A percentile compares a stretch with the other conserved stretches of the same genome.
Evolutionary conservation across 768 basidiomycete genomes (phyloP).

Genomic region (Hortiboletus campestris): DNA sequence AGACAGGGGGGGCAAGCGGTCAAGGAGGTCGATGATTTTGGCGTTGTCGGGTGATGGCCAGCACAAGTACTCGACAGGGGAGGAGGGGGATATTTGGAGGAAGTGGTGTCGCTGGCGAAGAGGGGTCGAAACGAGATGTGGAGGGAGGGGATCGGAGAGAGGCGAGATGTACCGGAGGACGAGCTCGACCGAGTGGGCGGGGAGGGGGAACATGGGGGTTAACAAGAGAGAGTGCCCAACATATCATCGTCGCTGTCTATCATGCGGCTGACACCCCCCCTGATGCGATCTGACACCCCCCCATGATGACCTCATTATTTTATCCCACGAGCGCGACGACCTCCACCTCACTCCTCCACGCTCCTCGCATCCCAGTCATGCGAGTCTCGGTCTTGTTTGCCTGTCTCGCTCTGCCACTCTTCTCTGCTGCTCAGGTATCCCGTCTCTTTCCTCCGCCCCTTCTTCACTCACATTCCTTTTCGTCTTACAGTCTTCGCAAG

Average conservation of each 20-base stretch:
- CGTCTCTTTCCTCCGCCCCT: not conserved
- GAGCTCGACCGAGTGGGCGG: conserved; percentile 40
- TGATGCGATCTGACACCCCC: conserved; percentile 8
- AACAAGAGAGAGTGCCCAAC: not conserved
- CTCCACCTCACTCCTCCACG: not conserved
- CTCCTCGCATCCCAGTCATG: conserved; percentile 18
- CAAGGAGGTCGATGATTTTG: conserved; percentile 44
- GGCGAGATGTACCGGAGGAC: conserved; percentile 60
- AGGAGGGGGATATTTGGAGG: conserved; percentile 50
- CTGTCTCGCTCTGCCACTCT: conserved; percentile 25
- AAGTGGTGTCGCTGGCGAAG: conserved; percentile 66
- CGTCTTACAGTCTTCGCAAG: conserved; percentile 39
- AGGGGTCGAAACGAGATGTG: conserved; percentile 56
- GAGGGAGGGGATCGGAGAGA: conserved; percentile 50
- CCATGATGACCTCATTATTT: conserved; percentile 5
- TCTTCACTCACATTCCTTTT: conserved; percentile 5
- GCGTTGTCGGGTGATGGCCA: conserved; percentile 53
- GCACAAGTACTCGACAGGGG: conserved; percentile 56
- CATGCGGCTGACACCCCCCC: conserved; percentile 11
- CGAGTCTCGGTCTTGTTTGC: conserved; percentile 33
- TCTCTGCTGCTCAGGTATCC: conserved; percentile 34
- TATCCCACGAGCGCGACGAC: conserved; percentile 3
- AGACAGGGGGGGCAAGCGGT: conserved; percentile 31
- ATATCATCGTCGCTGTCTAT: too few relatives aligned
- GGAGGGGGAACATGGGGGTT: conserved; percentile 34